Conservation (phyloP, 768 basidiomycete genomes). For the Heimioporus sp. region DNA sequence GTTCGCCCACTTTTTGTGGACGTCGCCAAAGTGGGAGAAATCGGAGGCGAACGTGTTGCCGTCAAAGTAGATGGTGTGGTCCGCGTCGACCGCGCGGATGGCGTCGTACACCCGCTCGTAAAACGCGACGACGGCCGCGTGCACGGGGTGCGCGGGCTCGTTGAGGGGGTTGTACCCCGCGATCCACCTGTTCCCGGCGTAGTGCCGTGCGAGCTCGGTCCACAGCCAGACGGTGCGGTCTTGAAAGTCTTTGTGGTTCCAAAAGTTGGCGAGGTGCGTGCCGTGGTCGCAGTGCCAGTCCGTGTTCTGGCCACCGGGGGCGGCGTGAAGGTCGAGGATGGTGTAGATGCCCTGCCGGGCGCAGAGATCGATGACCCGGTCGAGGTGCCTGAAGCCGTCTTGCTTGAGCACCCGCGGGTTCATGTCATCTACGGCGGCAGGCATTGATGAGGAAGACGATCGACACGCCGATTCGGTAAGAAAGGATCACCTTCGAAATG, state of each 20-base stretch:
- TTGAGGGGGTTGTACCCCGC: constrained; percentile 87
- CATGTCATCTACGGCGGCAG: constrained; percentile 53
- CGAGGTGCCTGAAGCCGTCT: constrained; percentile 78
- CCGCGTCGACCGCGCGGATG: constrained; percentile 66
- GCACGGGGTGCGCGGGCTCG: constrained; percentile 71
- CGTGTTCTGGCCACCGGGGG: constrained; percentile 70
- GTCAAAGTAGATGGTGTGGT: constrained; percentile 79
- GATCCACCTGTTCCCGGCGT: constrained; percentile 77
- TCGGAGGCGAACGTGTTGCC: constrained; percentile 83
- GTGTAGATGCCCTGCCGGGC: constrained; percentile 75
- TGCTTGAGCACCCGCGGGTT: constrained; percentile 76
- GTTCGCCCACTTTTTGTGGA: constrained; percentile 62
- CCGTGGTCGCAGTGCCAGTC: constrained; percentile 83
- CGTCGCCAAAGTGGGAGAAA: constrained; percentile 69
- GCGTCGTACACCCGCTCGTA: constrained; percentile 68
- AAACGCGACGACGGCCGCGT: constrained; percentile 60
- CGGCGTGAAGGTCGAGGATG: constrained; percentile 78
- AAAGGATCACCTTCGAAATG: constrained; percentile 52
- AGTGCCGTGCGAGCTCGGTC: constrained; percentile 72
- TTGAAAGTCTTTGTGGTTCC: constrained; percentile 84
- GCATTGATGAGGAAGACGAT: background rate
- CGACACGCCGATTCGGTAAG: background rate
- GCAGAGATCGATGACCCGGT: constrained; percentile 75
- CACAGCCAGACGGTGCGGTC: constrained; percentile 77
- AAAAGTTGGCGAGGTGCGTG: constrained; percentile 70